Evolutionary conservation across 306 rosid genomes (phyloP), one percentile per base, ranked within the genome.

Genomic region (Dryas drummondii): DNA sequence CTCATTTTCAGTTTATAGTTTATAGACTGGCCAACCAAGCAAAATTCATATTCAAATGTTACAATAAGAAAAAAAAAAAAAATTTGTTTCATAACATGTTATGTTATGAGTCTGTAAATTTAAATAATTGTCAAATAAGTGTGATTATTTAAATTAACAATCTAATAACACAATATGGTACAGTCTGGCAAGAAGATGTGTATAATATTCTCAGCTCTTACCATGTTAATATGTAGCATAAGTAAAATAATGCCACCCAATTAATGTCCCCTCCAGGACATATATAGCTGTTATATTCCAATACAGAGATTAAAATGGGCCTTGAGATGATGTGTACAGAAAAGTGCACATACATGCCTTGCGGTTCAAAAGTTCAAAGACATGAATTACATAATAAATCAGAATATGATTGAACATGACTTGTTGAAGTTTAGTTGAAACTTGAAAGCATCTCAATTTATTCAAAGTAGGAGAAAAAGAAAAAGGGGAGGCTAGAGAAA

Each of bases 401-500:
- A 16, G 7, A 15, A 22, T 16, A 32, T 9, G 76, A 72, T 72
- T 72, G 76, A 47, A 72, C 47, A 47, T 9, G 47, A 59, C 57
- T 58, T 59, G 68, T 59, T 59, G 68, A 72, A 59, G 46, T 48
- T 58, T 57, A 26, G 47, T 48, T 15, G 9, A 16, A 57, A 19
- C 5, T 22, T 45, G 19, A 12, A 27, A 32, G 65, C 44, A 63
- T 54, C 66, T 56, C 42, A 32, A 15, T 41, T 6, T 32, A 1
- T 42, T 41, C 76, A 45, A 57, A 44, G 53, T 71, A 19, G 68
- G 68, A 46, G 68, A 72, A 70, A 70, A 58, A 17, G 6, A 46
- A 59, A 61, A 19, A 9, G 42, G 9, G 10, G 40, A 52, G 12
- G 7, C 41, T 9, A 48, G 42, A 8, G 14, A 70, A 42, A 55